Base-by-base conservation (phyloP, 257 asterid species). In the Solanum rostratum region DNA sequence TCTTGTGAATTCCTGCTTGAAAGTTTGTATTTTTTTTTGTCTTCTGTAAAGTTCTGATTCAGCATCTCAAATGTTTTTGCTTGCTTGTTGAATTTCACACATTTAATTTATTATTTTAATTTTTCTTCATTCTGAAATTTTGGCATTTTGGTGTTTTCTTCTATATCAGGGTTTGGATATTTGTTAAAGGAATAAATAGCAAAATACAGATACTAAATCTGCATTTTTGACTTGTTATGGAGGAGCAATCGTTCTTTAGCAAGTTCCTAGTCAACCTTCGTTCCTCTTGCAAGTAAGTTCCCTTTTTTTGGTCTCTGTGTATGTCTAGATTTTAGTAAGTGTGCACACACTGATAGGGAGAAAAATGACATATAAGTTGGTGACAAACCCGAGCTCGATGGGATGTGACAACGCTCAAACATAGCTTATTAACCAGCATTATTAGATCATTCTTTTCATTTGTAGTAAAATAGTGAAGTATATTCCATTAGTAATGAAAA, bases 191-290 rank as follows among this genome's bases (percentile, higher is more conserved):
- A 69, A 39, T 10, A 19, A 10, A 39, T 39, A 69, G 52, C 29
- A 39, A 37, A 37, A 69, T 69, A 39, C 52, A 50, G 29, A 37
- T 50, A 10, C 79, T 37, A 37, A 18, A 69, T 39, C 79, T 69
- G 18, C 79, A 37, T 68, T 68, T 68, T 37, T 37, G 78, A 69
- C 50, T 39, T 69, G 9, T 57, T 85, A 95, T 94, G 98, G 97
- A 90, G 85, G 92, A 90, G 33, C 81, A 92, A 20, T 90, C 97
- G 3, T 83, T 93, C 76, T 90, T 94, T 79, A 86, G 70, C 88
- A 92, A 83, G 80, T 84, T 95, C 88, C 84, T 94, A 91, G 90
- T 87, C 54, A 92, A 91, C 86, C 91, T 93, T 86, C 98, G 95
- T 73, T 86, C 95, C 68, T 88, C 92, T 82, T 95, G 96, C 98